A percentile compares a stretch with the other conserved stretches of the same genome.
These are phyloP conservation scores for Nasturtium officinale DNA, from an alignment of 345 rosid species.

Conservation along the genomic window DNA sequence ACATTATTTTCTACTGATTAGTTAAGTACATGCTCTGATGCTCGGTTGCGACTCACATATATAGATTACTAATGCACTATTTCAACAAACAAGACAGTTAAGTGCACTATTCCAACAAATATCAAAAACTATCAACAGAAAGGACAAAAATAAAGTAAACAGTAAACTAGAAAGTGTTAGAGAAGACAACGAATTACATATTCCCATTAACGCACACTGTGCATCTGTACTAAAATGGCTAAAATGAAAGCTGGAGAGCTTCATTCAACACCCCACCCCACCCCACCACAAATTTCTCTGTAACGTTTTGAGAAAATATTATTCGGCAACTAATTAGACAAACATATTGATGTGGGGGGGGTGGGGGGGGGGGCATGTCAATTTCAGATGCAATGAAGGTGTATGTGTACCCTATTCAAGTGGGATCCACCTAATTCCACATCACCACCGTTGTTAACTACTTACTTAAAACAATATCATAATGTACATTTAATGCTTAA, in stretches of 20 bases:
- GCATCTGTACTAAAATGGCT: neutral
- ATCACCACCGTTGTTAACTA: slow-evolving; percentile 22
- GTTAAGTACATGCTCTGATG: neutral
- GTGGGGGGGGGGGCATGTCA: no score
- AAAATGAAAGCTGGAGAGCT: slow-evolving; percentile 8
- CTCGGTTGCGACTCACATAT: neutral
- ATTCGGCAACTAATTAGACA: slow-evolving; percentile 26
- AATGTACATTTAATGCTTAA: slow-evolving; percentile 2
- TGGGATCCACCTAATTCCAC: slow-evolving; percentile 28
- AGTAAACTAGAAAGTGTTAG: neutral
- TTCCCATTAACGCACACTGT: slow-evolving; percentile 18
- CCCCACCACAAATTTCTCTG: slow-evolving; percentile 15
- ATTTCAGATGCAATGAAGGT: slow-evolving; percentile 12
- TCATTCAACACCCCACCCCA: slow-evolving; percentile 4
- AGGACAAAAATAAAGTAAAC: neutral
- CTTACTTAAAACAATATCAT: neutral
- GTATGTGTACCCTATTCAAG: slow-evolving; percentile 11
- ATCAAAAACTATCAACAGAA: neutral
- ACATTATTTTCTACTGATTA: neutral
- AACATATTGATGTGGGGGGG: slow-evolving; percentile 17
- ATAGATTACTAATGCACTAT: no score
- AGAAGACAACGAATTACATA: slow-evolving; percentile 27
- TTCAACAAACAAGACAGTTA: no score
- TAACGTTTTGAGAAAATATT: slow-evolving; percentile 11
- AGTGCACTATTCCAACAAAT: neutral